A percentile compares a stretch with the other conserved stretches of the same genome.
These are phyloP conservation scores for Rhododendron molle DNA, from an alignment of 148 eudicot species.

Conservation along the genomic window DNA sequence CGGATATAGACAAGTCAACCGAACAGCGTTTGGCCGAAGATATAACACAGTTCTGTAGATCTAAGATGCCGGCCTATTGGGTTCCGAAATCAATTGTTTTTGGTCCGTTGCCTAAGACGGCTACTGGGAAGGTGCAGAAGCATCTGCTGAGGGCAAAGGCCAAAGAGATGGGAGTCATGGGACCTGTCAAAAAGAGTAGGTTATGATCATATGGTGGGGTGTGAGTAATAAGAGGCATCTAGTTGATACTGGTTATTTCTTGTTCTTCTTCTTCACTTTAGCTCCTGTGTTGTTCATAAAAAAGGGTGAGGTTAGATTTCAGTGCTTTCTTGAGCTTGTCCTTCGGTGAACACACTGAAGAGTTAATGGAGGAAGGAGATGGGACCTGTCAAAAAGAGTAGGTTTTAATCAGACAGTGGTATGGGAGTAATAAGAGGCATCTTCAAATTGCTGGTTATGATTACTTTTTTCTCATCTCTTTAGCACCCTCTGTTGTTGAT, in stretches of 20 bases:
- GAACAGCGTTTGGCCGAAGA: slow-evolving; percentile 53
- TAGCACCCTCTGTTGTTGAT: too few species aligned
- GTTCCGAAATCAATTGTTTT: slow-evolving; percentile 81
- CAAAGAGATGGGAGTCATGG: slow-evolving; percentile 53
- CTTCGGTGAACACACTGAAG: background rate
- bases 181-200: slow-evolving; percentile 66
- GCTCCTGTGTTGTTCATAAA: background rate
- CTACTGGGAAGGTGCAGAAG: slow-evolving; percentile 94
- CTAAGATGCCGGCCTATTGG: slow-evolving; percentile 87
- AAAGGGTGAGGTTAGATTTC: too few species aligned
- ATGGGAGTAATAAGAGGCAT: too few species aligned
- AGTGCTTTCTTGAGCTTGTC: background rate
- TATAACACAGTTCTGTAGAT: slow-evolving; percentile 66
- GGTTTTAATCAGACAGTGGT: background rate
- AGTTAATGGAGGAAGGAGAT: background rate
- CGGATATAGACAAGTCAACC: slow-evolving; percentile 34
- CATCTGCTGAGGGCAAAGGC: slow-evolving; percentile 77
- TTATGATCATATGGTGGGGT: slow-evolving; percentile 23
- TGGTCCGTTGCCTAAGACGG: slow-evolving; percentile 85
- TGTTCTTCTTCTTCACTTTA: background rate
- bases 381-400: background rate
- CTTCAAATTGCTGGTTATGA: too few species aligned
- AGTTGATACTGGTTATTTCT: background rate
- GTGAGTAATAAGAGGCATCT: background rate
- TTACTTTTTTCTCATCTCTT: too few species aligned